Conservation (phyloP, 2,329 filamentous ascomycete genomes). For the Ophiostoma fasciatum region DNA sequence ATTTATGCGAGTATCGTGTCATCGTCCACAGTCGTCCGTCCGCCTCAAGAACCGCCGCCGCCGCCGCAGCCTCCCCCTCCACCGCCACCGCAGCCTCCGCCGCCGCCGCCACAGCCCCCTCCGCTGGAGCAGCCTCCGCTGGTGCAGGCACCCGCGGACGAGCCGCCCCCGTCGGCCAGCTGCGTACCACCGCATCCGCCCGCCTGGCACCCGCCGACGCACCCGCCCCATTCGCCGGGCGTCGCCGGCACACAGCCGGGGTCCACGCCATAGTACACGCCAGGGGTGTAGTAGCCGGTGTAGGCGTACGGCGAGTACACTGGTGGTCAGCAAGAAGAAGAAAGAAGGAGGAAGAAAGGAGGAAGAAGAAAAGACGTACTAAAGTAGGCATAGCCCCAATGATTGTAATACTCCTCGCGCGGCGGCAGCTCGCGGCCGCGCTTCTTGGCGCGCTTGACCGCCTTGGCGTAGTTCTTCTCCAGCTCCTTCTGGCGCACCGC, state of each 20-base stretch:
- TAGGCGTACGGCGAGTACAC: slow-evolving; percentile 32
- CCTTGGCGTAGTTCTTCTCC: slow-evolving; percentile 42
- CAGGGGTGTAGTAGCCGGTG: slow-evolving; percentile 26
- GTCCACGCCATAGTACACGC: slow-evolving; percentile 30
- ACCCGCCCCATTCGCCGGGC: slow-evolving; percentile 22
- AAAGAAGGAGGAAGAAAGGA: background rate
- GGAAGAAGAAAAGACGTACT: slow-evolving; percentile 9
- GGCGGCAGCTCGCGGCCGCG: slow-evolving; percentile 33
- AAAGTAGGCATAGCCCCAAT: slow-evolving; percentile 39
- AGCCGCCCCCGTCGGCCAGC: too few relatives aligned
- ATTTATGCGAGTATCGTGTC: too few relatives aligned
- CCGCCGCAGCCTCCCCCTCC: slow-evolving; percentile 30
- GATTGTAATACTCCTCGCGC: slow-evolving; percentile 32
- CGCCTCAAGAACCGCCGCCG: too few relatives aligned
- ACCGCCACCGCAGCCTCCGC: slow-evolving; percentile 29
- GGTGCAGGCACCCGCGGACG: too few relatives aligned
- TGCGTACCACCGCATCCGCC: too few relatives aligned
- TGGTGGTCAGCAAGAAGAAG: background rate
- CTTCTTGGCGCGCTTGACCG: slow-evolving; percentile 31
- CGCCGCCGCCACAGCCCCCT: slow-evolving; percentile 32
- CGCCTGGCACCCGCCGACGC: too few relatives aligned
- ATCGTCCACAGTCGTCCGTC: too few relatives aligned
- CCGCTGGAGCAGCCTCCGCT: too few relatives aligned
- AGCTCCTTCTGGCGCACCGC: too few relatives aligned
- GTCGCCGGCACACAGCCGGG: slow-evolving; percentile 21